These are phyloP conservation scores for Babjeviella inositovora DNA, from an alignment of 805 yeast genomes.

Conservation along the genomic window DNA sequence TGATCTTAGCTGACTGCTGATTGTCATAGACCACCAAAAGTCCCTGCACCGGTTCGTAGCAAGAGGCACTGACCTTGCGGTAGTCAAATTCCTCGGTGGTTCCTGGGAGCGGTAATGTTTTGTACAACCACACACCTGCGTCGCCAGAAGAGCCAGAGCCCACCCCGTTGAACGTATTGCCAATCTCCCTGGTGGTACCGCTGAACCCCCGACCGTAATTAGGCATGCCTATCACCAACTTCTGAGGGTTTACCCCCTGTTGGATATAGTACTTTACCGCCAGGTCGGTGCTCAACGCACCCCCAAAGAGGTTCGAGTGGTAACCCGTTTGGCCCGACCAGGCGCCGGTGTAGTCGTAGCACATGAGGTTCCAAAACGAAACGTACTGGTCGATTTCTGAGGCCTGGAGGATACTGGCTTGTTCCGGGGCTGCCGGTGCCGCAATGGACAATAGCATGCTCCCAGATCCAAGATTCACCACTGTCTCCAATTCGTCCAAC, in stretches of 20 bases:
- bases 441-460: slow-evolving; percentile 52
- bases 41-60: slow-evolving; percentile 18
- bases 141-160: slow-evolving; percentile 22
- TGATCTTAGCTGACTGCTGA: slow-evolving; percentile 27
- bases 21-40: slow-evolving; percentile 56
- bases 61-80: slow-evolving; percentile 33
- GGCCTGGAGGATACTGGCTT: slow-evolving; percentile 24
- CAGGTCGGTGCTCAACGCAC: slow-evolving; percentile 25
- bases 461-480: slow-evolving; percentile 3
- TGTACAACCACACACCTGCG: slow-evolving; percentile 37
- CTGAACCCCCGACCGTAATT: slow-evolving; percentile 44
- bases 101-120: slow-evolving; percentile 29
- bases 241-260: slow-evolving; percentile 24
- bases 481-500: slow-evolving; percentile 19
- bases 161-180: slow-evolving; percentile 15
- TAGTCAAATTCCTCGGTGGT: slow-evolving; percentile 34
- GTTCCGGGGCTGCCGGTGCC: slow-evolving; percentile 47
- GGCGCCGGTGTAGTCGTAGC: slow-evolving; percentile 74
- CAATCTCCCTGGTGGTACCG: slow-evolving; percentile 16
- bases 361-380: slow-evolving; percentile 75
- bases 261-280: slow-evolving; percentile 26
- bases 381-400: slow-evolving; percentile 39
- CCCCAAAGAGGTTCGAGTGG: slow-evolving; percentile 55
- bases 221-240: slow-evolving; percentile 76
- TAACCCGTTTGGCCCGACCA: slow-evolving; percentile 52